Conservation (phyloP, 148 eudicot genomes). For the Rhododendron simsii region DNA sequence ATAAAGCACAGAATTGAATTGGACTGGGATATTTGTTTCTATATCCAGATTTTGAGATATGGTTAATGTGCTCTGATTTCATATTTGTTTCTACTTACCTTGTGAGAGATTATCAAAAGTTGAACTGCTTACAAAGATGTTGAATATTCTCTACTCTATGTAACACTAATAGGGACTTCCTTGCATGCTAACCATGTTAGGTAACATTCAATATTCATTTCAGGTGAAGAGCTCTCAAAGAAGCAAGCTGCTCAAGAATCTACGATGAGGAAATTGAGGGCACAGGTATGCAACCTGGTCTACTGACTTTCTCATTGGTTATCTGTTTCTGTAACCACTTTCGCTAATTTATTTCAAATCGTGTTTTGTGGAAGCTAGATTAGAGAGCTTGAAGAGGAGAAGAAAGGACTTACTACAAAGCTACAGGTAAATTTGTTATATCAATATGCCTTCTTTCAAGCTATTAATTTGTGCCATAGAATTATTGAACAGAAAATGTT, state of each 20-base stretch:
- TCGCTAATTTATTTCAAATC: constrained; percentile 8
- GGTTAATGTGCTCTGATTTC: neutral
- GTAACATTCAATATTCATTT: constrained; percentile 4
- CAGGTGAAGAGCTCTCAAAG: constrained; percentile 97
- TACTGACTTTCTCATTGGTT: neutral
- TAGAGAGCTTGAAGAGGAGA: constrained; percentile 98
- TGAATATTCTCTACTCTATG: neutral
- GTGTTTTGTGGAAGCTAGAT: constrained; percentile 64
- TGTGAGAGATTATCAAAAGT: neutral
- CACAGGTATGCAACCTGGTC: constrained; percentile 55
- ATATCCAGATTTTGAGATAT: neutral
- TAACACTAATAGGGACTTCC: neutral
- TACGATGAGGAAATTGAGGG: constrained; percentile 87
- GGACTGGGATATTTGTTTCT: neutral
- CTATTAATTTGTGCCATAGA: neutral
- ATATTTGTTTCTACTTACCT: neutral
- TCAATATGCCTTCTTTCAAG: constrained; percentile 4
- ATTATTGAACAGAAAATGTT: neutral
- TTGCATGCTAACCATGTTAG: constrained; percentile 9
- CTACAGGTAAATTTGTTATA: constrained; percentile 58
- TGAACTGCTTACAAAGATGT: neutral
- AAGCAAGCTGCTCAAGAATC: constrained; percentile 99
- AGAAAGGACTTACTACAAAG: constrained; percentile 80
- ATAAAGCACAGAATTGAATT: neutral
- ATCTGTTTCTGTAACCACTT: constrained; percentile 1